Evolutionary conservation across 371 early-diverging fungal genomes (phyloP).

Genomic region (Blakeslea trispora): DNA sequence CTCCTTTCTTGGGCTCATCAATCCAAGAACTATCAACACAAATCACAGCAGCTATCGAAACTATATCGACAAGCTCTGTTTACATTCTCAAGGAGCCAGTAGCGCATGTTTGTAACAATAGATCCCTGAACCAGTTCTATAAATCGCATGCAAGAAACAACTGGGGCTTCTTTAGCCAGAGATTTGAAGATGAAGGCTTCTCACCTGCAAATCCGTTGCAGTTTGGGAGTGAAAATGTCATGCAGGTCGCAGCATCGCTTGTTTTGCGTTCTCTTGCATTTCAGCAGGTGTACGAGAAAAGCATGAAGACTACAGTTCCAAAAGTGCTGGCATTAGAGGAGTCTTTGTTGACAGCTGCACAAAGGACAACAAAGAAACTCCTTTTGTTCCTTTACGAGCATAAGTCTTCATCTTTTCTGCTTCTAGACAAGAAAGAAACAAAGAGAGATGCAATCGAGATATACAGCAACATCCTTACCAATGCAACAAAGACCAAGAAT

Average conservation of each 20-base stretch:
- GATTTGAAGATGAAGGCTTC: constrained; percentile 15
- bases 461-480: no score
- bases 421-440: no score
- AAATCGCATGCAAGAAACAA: constrained; percentile 20
- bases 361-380: no score
- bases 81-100: constrained; percentile 9
- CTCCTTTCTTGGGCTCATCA: constrained; percentile 17
- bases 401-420: no score
- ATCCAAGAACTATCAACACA: constrained; percentile 5
- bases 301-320: constrained; percentile 15
- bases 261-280: constrained; percentile 18
- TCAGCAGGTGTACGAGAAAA: constrained; percentile 12
- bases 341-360: no score
- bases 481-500: no score
- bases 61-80: constrained; percentile 8
- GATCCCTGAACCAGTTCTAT: constrained; percentile 12
- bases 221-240: constrained; percentile 10
- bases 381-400: no score
- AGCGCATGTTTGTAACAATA: constrained; percentile 11
- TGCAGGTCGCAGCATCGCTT: constrained; percentile 21
- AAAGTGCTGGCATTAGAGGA: constrained; percentile 21
- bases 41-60: constrained; percentile 11
- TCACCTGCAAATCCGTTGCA: constrained; percentile 16
- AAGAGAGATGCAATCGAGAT: no score
- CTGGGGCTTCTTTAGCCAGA: constrained; percentile 21